phyloP scores from a whole-genome alignment of 371 early-diverging fungal species.

The Saksenaea oblongispora region DNA sequence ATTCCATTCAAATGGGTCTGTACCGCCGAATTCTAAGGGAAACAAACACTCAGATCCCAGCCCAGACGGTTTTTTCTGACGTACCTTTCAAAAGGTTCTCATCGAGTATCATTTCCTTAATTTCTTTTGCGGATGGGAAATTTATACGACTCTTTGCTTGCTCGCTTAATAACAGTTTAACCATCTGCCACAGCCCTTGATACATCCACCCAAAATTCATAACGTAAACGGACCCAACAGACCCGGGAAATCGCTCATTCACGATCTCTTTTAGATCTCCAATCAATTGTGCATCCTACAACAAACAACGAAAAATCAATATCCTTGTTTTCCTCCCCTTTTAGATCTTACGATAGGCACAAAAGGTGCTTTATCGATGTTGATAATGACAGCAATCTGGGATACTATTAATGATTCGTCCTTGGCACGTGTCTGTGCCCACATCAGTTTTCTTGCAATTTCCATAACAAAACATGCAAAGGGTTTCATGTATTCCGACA shows the following conservation, averaged over 20 bases:
- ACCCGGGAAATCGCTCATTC: conserved; percentile 33
- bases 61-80: not conserved
- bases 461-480: conserved; percentile 50
- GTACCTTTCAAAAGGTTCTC: conserved; percentile 34
- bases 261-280: conserved; percentile 27
- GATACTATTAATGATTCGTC: conserved; percentile 25
- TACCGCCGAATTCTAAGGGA: conserved; percentile 37
- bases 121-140: conserved; percentile 31
- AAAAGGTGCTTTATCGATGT: conserved; percentile 43
- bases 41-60: not conserved
- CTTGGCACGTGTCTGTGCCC: conserved; percentile 22
- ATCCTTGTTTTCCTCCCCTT: not conserved
- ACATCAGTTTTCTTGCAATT: conserved; percentile 36
- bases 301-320: not conserved
- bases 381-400: conserved; percentile 37
- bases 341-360: conserved; percentile 33
- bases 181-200: conserved; percentile 48
- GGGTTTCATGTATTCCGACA: conserved; percentile 33
- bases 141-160: conserved; percentile 34
- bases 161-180: conserved; percentile 38
- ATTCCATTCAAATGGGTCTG: conserved; percentile 32
- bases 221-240: conserved; percentile 36
- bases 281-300: conserved; percentile 38
- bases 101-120: conserved; percentile 22
- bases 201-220: conserved; percentile 53